These are phyloP conservation scores for Syzygium jambos DNA, from an alignment of 345 rosid genomes.

Conservation along the genomic window DNA sequence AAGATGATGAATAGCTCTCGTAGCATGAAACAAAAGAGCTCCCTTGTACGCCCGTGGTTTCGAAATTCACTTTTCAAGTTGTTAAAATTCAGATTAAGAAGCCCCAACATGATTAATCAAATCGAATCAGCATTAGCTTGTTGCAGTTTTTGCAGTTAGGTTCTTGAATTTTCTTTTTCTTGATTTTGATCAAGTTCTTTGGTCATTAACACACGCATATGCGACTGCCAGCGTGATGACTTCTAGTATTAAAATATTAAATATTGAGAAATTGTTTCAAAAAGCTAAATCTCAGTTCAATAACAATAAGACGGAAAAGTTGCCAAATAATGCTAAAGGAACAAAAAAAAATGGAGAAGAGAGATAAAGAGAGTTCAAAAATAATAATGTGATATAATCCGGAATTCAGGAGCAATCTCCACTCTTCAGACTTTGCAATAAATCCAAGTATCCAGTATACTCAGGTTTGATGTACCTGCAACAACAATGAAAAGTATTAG, in stretches of 20 bases:
- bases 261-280: not conserved
- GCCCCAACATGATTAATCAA: too few species aligned
- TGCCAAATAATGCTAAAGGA: not conserved
- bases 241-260: not conserved
- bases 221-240: not conserved
- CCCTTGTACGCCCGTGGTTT: too few species aligned
- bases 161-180: not conserved
- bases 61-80: too few species aligned
- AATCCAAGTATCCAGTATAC: conserved; percentile 57
- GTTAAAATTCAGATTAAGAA: too few species aligned
- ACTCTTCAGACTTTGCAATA: conserved; percentile 43
- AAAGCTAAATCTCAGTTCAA: not conserved
- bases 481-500: not conserved
- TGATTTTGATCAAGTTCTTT: not conserved
- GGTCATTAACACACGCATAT: not conserved
- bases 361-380: not conserved
- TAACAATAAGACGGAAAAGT: not conserved
- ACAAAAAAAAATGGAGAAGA: too few species aligned
- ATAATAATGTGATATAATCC: not conserved
- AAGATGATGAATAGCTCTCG: too few species aligned
- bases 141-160: not conserved
- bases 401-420: conserved; percentile 19
- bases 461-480: conserved; percentile 73
- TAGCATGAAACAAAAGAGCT: too few species aligned
- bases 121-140: too few species aligned